Percentiles rank a stretch among this genome's conserved stretches.
Conservation (phyloP, 2,329 filamentous ascomycete genomes). For the Fusarium irregulare region DNA sequence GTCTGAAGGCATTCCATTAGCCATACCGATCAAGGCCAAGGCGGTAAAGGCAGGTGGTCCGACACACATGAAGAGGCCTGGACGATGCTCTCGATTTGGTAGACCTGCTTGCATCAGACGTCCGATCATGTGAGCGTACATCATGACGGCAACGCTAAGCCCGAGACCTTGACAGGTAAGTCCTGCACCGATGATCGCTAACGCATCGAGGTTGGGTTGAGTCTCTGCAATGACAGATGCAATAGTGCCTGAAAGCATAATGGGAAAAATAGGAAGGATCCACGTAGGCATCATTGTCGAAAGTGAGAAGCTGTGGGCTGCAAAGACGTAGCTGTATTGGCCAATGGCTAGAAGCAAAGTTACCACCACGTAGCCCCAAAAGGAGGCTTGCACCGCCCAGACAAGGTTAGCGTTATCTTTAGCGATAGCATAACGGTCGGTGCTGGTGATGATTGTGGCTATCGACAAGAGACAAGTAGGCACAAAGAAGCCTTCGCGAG, state of each 20-base stretch:
- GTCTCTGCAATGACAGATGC: constrained; percentile 71
- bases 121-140: constrained; percentile 78
- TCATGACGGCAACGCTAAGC: constrained; percentile 72
- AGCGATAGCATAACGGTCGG: constrained; percentile 72
- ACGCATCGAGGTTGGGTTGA: constrained; percentile 66
- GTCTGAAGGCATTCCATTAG: constrained; percentile 55
- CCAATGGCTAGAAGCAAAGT: constrained; percentile 70
- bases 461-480: constrained; percentile 76
- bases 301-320: constrained; percentile 66
- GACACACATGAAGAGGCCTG: constrained; percentile 79
- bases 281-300: constrained; percentile 78
- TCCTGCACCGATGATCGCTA: constrained; percentile 74
- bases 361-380: constrained; percentile 74
- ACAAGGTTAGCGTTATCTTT: constrained; percentile 65
- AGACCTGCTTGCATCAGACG: constrained; percentile 74
- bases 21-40: constrained; percentile 75
- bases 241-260: constrained; percentile 79
- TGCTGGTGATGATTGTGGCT: constrained; percentile 74
- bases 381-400: constrained; percentile 69
- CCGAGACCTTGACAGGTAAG: constrained; percentile 77
- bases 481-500: constrained; percentile 76
- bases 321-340: constrained; percentile 76
- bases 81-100: constrained; percentile 68
- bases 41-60: constrained; percentile 78
- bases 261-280: constrained; percentile 79